Percentiles rank a stretch among this genome's conserved stretches.
Evolutionary conservation across 176 grass and related monocot genomes (phyloP).

Genomic region (Ensete ventricosum): DNA sequence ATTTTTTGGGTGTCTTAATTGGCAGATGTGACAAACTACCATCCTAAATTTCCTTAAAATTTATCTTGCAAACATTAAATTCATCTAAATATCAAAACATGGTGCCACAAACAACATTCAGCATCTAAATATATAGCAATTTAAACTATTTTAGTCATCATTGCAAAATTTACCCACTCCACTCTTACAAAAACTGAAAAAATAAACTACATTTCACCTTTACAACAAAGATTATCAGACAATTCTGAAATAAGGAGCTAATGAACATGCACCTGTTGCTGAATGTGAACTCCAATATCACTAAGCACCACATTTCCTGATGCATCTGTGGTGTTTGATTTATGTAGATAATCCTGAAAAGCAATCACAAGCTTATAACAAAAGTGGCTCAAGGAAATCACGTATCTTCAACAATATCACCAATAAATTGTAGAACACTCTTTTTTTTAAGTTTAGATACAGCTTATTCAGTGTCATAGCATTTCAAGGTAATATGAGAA

Average conservation of each 20-base stretch:
- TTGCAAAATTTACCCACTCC: not conserved
- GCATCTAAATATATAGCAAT: too few species aligned
- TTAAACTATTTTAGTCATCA: not conserved
- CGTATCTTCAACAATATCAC: not conserved
- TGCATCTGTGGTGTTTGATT: slow-evolving; percentile 71
- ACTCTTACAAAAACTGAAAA: not conserved
- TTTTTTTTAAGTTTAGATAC: not conserved
- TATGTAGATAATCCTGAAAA: slow-evolving; percentile 68
- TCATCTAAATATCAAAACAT: not conserved
- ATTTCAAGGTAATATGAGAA: not conserved
- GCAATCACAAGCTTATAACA: not conserved
- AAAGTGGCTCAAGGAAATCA: not conserved
- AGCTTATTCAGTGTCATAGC: not conserved
- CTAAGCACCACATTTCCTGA: slow-evolving; percentile 80
- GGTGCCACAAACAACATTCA: not conserved
- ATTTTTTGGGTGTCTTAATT: too few species aligned
- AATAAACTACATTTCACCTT: not conserved
- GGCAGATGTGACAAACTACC: too few species aligned
- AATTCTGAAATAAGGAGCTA: not conserved
- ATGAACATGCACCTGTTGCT: slow-evolving; percentile 52
- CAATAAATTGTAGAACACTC: not conserved
- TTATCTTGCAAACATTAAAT: not conserved
- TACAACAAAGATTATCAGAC: not conserved
- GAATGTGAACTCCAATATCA: slow-evolving; percentile 84
- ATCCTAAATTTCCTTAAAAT: too few species aligned